Conservation (phyloP, 2,329 filamentous ascomycete genomes). For the Aureobasidium sp. region DNA sequence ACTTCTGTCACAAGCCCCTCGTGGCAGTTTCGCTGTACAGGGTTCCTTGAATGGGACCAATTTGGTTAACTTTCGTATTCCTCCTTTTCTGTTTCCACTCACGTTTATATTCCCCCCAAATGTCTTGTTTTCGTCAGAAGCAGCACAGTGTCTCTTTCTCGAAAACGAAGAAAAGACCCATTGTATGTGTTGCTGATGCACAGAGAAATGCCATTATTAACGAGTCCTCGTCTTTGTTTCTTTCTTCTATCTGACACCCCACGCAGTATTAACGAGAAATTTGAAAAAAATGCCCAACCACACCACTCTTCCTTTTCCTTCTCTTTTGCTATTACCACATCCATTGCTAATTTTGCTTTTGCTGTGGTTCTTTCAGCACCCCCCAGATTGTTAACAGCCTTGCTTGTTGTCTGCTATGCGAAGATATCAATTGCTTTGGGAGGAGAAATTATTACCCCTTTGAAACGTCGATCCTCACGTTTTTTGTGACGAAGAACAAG, state of each 20-base stretch:
- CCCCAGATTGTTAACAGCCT: neutral
- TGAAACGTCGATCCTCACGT: neutral
- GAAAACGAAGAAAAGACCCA: neutral
- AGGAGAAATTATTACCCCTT: neutral
- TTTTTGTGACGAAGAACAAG: neutral
- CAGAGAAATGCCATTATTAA: neutral
- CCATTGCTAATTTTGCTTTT: neutral
- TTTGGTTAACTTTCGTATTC: neutral
- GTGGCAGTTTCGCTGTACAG: neutral
- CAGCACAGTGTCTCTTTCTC: neutral
- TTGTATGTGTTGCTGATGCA: neutral
- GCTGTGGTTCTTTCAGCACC: neutral
- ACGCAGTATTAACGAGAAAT: slow-evolving; percentile 7
- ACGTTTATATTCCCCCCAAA: slow-evolving; percentile 1
- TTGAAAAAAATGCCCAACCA: slow-evolving; percentile 3
- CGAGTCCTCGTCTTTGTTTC: neutral
- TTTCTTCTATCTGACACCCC: neutral
- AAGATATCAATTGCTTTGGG: slow-evolving; percentile 4
- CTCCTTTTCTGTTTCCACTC: neutral
- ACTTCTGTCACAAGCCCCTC: neutral
- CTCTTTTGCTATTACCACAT: neutral
- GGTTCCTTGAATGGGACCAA: neutral
- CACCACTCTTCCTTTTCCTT: neutral
- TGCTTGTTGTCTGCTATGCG: neutral
- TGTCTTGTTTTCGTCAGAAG: neutral